Evolutionary conservation across 1,284 basidiomycete genomes (phyloP).

Genomic region (Ceratobasidium sp.): DNA sequence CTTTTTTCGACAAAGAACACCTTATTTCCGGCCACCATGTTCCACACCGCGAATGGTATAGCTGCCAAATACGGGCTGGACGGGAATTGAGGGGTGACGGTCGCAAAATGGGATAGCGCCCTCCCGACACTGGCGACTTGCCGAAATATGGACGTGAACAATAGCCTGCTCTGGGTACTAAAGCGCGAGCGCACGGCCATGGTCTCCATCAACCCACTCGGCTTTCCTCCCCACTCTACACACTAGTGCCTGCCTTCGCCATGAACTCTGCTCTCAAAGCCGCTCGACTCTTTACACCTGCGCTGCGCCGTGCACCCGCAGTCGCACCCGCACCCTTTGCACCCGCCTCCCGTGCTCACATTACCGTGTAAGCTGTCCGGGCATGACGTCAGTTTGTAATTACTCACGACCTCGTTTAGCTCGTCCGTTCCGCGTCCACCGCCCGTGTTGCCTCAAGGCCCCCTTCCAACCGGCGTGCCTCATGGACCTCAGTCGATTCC

Average conservation of each 20-base stretch:
- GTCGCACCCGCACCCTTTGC: no score
- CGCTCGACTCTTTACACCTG: conserved; percentile 38
- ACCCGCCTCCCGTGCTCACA: conserved; percentile 3
- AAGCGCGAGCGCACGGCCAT: background rate
- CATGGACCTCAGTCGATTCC: conserved; percentile 2
- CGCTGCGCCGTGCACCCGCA: conserved; percentile 15
- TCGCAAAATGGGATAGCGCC: conserved; percentile 39
- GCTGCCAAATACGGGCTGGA: conserved; percentile 7
- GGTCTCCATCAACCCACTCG: conserved; percentile 8
- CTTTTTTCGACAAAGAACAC: conserved; percentile 9
- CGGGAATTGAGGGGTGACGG: background rate
- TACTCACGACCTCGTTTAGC: conserved; percentile 11
- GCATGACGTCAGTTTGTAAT: background rate
- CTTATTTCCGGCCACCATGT: conserved; percentile 2
- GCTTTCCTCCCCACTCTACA: background rate
- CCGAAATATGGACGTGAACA: conserved; percentile 21
- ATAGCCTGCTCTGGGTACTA: conserved; percentile 19
- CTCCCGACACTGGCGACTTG: conserved; percentile 29
- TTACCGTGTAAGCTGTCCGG: conserved; percentile 8
- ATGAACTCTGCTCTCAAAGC: conserved; percentile 39
- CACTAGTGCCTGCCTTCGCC: background rate
- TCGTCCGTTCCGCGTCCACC: conserved; percentile 11
- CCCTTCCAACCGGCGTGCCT: background rate
- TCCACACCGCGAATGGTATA: background rate
- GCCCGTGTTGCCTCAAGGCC: background rate